phyloP scores from a whole-genome alignment of 108 stramenopile species.

The Pseudonitzschia multistriata region DNA sequence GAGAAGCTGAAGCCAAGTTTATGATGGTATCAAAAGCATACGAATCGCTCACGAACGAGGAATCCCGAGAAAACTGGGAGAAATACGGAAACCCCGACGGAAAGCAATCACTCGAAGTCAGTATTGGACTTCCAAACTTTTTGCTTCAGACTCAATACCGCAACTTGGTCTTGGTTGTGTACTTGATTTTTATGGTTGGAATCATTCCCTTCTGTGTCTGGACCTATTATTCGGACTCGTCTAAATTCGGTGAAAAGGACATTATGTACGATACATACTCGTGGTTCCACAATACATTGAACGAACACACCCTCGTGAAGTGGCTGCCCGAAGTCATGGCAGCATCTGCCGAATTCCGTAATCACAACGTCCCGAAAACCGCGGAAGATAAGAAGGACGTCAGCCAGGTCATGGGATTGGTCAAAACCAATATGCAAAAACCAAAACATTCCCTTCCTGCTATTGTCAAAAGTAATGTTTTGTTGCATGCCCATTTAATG shows the following conservation, averaged over 20 bases:
- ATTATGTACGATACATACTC: constrained; percentile 98
- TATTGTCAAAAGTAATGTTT: constrained; percentile 92
- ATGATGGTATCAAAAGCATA: constrained; percentile 97
- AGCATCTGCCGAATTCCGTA: constrained; percentile 85
- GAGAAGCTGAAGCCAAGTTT: constrained; percentile 89
- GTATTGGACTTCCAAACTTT: constrained; percentile 94
- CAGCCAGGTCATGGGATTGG: constrained; percentile 47
- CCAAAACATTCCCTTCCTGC: constrained; percentile 87
- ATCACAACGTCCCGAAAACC: constrained; percentile 74
- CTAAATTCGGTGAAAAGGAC: constrained; percentile 96
- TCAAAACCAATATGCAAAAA: constrained; percentile 82
- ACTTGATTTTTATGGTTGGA: constrained; percentile 95
- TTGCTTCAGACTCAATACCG: constrained; percentile 89
- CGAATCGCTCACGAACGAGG: constrained; percentile 90
- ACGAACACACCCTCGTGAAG: constrained; percentile 73
- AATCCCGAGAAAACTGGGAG: constrained; percentile 90
- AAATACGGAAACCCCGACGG: constrained; percentile 99
- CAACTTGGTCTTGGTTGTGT: constrained; percentile 89
- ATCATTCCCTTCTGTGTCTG: constrained; percentile 91
- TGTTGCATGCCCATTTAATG: constrained; percentile 89
- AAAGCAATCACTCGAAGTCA: constrained; percentile 95
- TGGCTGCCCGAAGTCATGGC: constrained; percentile 83
- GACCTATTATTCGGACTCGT: constrained; percentile 92
- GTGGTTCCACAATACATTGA: constrained; percentile 89
- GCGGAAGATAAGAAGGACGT: constrained; percentile 65